These are phyloP conservation scores for Talaromyces funiculosus DNA, from an alignment of 2,329 filamentous ascomycete genomes.

Conservation along the genomic window DNA sequence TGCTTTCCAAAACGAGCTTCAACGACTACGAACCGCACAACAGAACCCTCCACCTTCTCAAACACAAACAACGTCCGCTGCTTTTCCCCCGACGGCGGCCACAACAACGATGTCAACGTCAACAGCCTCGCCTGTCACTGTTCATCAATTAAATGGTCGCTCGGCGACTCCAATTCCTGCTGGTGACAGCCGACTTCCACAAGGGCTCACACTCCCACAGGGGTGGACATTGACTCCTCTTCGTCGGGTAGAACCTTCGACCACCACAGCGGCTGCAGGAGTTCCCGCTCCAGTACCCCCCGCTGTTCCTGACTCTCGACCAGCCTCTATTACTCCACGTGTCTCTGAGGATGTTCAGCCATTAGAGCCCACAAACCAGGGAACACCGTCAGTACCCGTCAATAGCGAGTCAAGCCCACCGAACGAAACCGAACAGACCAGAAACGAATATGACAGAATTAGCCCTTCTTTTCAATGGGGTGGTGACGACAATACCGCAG, in stretches of 20 bases:
- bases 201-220: constrained; percentile 47
- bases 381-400: background rate
- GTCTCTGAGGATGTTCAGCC: background rate
- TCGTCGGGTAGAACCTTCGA: constrained; percentile 24
- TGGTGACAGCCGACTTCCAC: constrained; percentile 45
- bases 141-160: constrained; percentile 23
- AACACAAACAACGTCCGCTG: constrained; percentile 7
- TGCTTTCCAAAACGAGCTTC: constrained; percentile 61
- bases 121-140: constrained; percentile 18
- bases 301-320: constrained; percentile 1
- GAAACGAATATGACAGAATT: background rate
- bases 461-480: constrained; percentile 4
- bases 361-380: background rate
- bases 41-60: constrained; percentile 15
- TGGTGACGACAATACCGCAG: background rate
- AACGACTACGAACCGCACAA: constrained; percentile 55
- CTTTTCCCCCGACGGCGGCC: constrained; percentile 18
- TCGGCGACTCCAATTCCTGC: constrained; percentile 29
- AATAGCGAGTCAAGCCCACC: background rate
- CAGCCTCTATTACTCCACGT: background rate
- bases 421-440: background rate
- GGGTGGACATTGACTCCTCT: constrained; percentile 49
- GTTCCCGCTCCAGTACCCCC: background rate
- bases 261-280: background rate
- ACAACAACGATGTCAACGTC: constrained; percentile 15